Evolutionary conservation across 2,329 filamentous ascomycete species (phyloP), one percentile per base, ranked within the genome.

Genomic region (Colletotrichum tofieldiae): DNA sequence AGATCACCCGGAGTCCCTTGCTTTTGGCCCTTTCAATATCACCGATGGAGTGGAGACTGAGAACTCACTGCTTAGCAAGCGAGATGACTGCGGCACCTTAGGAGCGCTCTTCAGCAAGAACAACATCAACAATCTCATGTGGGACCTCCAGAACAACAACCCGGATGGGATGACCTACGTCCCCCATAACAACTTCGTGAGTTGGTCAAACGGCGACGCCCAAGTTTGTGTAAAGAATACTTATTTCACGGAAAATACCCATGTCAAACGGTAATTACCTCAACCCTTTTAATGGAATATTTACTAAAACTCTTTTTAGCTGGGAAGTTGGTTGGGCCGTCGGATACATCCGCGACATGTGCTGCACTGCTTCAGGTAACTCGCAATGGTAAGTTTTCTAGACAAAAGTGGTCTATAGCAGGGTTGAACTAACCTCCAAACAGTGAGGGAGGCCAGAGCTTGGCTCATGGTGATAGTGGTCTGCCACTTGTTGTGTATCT

Each of bases 391-490:
- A 29, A 54, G 51, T 54, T 54, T 29, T 54, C 51, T 32, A 32
- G 35, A 41, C 37, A 26, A 41, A 23, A 41, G 11, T 29, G 35
- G 5, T 58, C 35, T 39, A 26, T 26, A 41, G n/a, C 54, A 2
- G 51, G 37, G 54, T 41, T 58, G 3, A 26, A 41, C 54, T 58
- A 58, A 58, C 11, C 20, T 41, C 41, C 26, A 23, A 58, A 58
- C 54, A 58, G 54, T 7, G 54, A 58, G 54, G 54, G 54, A 39
- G 54, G 54, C 35, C 35, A 58, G 35, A 23, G 35, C 11, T 58
- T 58, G 54, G 54, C 54, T 41, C 54, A 58, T 41, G 54, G 54
- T 23, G 54, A 58, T 16, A 58, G 54, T 41, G 54, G 54, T 58
- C 54, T 58, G 35, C 14, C 54, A 41, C 54, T 58, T 58, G 54